Evolutionary conservation across 306 rosid genomes (phyloP).

Genomic region (Trifolium fragiferum): DNA sequence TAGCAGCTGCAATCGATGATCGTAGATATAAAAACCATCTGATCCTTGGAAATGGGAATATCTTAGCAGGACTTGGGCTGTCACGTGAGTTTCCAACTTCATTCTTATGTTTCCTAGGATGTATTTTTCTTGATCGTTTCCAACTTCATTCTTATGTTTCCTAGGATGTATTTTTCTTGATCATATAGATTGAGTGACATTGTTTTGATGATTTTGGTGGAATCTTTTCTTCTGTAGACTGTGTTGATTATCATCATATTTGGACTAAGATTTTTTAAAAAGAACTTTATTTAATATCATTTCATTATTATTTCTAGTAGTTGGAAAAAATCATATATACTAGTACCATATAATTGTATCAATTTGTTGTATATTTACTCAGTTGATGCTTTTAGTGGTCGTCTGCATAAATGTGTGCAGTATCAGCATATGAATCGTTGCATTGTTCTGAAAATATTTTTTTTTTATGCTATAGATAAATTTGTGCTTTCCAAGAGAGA

Average conservation of each 20-base stretch:
- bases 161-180: constrained; percentile 25
- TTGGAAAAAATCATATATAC: constrained; percentile 9
- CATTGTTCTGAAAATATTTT: neutral
- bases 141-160: constrained; percentile 30
- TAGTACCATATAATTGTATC: neutral
- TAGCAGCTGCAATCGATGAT: constrained; percentile 98
- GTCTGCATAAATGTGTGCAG: neutral
- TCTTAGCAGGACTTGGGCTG: constrained; percentile 85
- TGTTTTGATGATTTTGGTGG: constrained; percentile 9
- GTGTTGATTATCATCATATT: constrained; percentile 16
- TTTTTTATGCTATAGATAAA: constrained; percentile 16
- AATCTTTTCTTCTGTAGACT: constrained; percentile 11
- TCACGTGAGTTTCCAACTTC: constrained; percentile 80
- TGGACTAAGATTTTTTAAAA: constrained; percentile 4
- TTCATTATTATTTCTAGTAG: constrained; percentile 2
- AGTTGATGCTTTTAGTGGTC: constrained; percentile 13
- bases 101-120: constrained; percentile 14
- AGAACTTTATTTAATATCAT: neutral
- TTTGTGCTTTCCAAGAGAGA: neutral
- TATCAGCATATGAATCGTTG: neutral
- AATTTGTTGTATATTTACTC: constrained; percentile 11
- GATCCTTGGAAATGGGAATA: constrained; percentile 85
- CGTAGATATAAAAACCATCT: constrained; percentile 97
- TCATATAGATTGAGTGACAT: constrained; percentile 9
- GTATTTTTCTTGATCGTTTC: constrained; percentile 47